Conservation (phyloP, 2,329 filamentous ascomycete species). For the Phialocephala subalpina region DNA sequence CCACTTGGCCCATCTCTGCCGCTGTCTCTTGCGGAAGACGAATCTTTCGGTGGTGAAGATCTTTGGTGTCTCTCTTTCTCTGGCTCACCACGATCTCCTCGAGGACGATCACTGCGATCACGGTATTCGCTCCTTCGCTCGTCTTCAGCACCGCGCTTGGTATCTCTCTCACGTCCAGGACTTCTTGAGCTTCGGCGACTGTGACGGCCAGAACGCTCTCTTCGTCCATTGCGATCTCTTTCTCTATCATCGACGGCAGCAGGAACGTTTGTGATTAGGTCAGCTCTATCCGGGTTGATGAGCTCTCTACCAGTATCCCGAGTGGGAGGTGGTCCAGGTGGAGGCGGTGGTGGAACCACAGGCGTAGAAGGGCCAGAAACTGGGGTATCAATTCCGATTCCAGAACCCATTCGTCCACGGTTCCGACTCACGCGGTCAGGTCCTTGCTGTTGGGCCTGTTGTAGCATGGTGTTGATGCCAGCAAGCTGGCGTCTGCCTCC, state of each 20-base stretch:
- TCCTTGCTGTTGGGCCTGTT: constrained; percentile 57
- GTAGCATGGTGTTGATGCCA: constrained; percentile 66
- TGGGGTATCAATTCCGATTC: constrained; percentile 60
- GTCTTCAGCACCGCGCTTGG: constrained; percentile 40
- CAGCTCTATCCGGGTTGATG: constrained; percentile 40
- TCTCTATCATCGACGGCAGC: constrained; percentile 34
- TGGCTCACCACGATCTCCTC: constrained; percentile 23
- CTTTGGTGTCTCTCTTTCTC: constrained; percentile 33
- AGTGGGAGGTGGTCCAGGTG: constrained; percentile 38
- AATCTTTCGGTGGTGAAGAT: constrained; percentile 29
- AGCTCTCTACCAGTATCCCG: constrained; percentile 36
- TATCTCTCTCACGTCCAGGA: constrained; percentile 39
- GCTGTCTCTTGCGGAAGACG: constrained; percentile 29
- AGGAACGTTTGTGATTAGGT: constrained; percentile 39
- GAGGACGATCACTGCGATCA: constrained; percentile 35
- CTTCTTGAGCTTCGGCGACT: constrained; percentile 42
- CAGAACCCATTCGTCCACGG: constrained; percentile 46
- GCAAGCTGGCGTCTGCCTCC: constrained; percentile 58
- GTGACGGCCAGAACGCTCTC: constrained; percentile 43
- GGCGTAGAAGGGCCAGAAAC: constrained; percentile 59
- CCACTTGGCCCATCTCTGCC: constrained; percentile 23
- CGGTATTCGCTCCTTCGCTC: constrained; percentile 42
- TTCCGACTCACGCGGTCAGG: constrained; percentile 42
- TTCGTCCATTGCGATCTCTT: constrained; percentile 39
- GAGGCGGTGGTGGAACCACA: constrained; percentile 59